phyloP scores from a whole-genome alignment of 1,284 basidiomycete genomes.

The Papiliotrema nemorosa region DNA sequence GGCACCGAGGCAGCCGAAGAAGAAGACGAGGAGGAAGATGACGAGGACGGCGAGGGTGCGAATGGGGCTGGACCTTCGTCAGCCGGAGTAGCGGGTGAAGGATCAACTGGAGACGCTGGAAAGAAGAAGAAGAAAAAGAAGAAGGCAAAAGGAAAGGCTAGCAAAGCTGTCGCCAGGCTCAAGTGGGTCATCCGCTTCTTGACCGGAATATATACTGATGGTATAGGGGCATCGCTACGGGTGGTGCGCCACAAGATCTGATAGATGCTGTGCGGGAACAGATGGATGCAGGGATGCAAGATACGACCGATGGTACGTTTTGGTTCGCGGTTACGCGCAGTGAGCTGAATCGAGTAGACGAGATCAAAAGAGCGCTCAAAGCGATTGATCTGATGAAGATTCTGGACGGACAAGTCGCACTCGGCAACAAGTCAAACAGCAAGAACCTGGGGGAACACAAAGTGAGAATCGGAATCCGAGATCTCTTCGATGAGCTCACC shows the following conservation, averaged over 20 bases:
- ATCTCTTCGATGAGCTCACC: neutral
- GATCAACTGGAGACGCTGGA: constrained; percentile 17
- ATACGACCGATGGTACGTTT: constrained; percentile 31
- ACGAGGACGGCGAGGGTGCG: constrained; percentile 25
- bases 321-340: neutral
- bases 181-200: constrained; percentile 24
- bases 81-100: constrained; percentile 15
- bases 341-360: constrained; percentile 19
- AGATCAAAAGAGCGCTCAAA: constrained; percentile 46
- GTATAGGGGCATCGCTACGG: constrained; percentile 29
- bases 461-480: constrained; percentile 53
- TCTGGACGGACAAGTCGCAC: constrained; percentile 43
- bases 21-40: constrained; percentile 24
- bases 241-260: constrained; percentile 41
- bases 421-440: constrained; percentile 54
- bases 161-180: constrained; percentile 42
- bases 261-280: constrained; percentile 40
- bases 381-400: constrained; percentile 51
- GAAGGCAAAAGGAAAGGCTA: constrained; percentile 48
- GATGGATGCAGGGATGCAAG: constrained; percentile 31
- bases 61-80: constrained; percentile 17
- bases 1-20: constrained; percentile 21
- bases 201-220: constrained; percentile 6
- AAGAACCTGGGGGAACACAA: constrained; percentile 84
- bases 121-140: constrained; percentile 49